Evolutionary conservation across 805 yeast genomes (phyloP).

Genomic region (Saturnispora mendoncae): DNA sequence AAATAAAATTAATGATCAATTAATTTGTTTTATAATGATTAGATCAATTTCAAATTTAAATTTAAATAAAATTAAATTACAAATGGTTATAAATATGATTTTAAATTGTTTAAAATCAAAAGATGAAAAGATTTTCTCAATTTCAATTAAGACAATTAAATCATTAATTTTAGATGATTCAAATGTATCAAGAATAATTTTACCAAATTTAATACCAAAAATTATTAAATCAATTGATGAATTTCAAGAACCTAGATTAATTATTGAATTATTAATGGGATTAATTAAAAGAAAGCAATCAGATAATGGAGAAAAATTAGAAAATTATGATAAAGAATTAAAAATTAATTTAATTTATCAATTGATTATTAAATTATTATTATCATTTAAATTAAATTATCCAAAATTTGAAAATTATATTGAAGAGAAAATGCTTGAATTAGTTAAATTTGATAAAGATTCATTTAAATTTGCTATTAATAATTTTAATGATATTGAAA

Average conservation of each 20-base stretch:
- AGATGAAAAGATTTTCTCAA: conserved; percentile 20
- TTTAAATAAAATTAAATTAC: conserved; percentile 28
- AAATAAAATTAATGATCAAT: conserved; percentile 21
- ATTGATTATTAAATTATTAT: conserved; percentile 24
- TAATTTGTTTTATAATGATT: conserved; percentile 39
- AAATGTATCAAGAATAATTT: conserved; percentile 33
- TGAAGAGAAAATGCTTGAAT: conserved; percentile 38
- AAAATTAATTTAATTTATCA: conserved; percentile 26
- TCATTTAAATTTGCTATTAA: conserved; percentile 38
- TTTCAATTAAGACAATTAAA: conserved; percentile 54
- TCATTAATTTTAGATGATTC: conserved; percentile 37
- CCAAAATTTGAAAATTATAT: conserved; percentile 30
- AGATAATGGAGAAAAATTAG: too few species aligned
- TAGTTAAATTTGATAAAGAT: conserved; percentile 37
- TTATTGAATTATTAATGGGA: conserved; percentile 41
- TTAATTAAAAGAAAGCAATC: conserved; percentile 39
- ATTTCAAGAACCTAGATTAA: conserved; percentile 30
- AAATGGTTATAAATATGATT: conserved; percentile 18
- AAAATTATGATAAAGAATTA: conserved; percentile 24
- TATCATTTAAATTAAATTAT: conserved; percentile 25
- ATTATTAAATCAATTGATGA: conserved; percentile 12
- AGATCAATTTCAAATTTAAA: conserved; percentile 31
- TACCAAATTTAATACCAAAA: conserved; percentile 36
- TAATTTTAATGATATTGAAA: conserved; percentile 30
- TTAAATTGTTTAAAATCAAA: too few species aligned